Evolutionary conservation across 2,329 filamentous ascomycete species (phyloP), one percentile per base, ranked within the genome.

Genomic region (Madurella mycetomatis): DNA sequence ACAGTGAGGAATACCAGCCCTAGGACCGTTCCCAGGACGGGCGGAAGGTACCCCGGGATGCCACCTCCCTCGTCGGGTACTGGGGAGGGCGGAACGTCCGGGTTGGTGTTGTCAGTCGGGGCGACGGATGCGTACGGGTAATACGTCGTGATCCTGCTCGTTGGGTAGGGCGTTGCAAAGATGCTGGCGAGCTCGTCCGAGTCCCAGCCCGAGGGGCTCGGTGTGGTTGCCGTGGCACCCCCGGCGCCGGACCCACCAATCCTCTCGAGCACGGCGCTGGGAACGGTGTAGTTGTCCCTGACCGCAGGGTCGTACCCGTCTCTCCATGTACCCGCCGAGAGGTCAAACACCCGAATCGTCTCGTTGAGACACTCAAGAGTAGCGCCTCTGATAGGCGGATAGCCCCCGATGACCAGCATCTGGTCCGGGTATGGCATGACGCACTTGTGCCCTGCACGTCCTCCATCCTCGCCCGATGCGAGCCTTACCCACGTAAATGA

Each of bases 371-470:
- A 87, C 0, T 56, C 58, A 0, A 65, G 53, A 0, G 45, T 41
- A 1, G 13, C 30, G 1, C 69, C 72, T 1, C 64, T 16, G 1
- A 63, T 41, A 5, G 75, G 42, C 1, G 72, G 69, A 59, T 82
- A 86, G 11, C 90, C 90, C 25, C 90, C 90, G 13, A 92, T 75
- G 8, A 86, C 78, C 58, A 94, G 76, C 84, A 95, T 91, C 68
- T 92, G 89, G 54, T 86, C 84, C 15, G 90, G 86, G 71, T 90
- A 92, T 1, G 82, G 81, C 62, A 82, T 81, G 61, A 91, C 82
- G 70, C 89, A 94, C 39, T 84, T 83, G 67, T 92, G 88, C 0
- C 88, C 88, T 1, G 84, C 82, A 51, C 90, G 81, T 2, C 76
- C 86, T 70, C 70, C 73, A 50, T 50, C 63, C 59, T 66, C 64